Evolutionary conservation across 768 basidiomycete species (phyloP), one percentile per base, ranked within the genome.

Genomic region (Austroboletus eburneus): DNA sequence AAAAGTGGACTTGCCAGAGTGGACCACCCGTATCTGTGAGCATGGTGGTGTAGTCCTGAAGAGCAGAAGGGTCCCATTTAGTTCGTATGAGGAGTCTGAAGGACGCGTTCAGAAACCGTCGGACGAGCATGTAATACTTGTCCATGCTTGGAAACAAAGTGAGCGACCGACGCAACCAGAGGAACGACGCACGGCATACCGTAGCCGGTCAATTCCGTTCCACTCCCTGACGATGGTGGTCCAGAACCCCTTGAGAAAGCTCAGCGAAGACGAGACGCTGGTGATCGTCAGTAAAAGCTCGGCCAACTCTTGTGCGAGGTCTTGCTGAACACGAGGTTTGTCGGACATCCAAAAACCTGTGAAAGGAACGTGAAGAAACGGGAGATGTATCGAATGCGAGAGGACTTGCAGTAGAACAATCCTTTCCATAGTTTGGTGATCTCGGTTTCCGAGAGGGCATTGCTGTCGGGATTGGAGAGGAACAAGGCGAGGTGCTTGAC

Each of bases 321-420:
- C 85, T 63, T 98, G 95, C 63, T 98, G 95, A 8, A 97, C 88
- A 9, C 94, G 77, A 4, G 94, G 94, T 63, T 98, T 99, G 69
- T 99, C 95, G 9, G 94, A 97, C 93, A 97, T 97, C 94, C 95
- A 99, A 69, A 93, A 98, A 63, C 95, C 94, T 96, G 33, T 33
- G 23, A 30, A 13, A 7, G 57, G 48, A 53, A n/a, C 16, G 4
- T 25, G 38, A 22, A 3, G 27, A 18, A 22, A 20, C 5, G 35
- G 21, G 17, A 20, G 14, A n/a, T n/a, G n/a, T n/a, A n/a, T n/a
- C n/a, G 13, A 33, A 16, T 7, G 39, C 21, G 27, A 27, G 27
- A 27, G 27, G 5, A 67, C 82, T 54, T 52, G 92, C 94, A 96
- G 67, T 95, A 99, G 66, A 95, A 99, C 42, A 98, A 79, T 1